Conservation (phyloP, 148 eudicot species). For the Nyssa sinensis region DNA sequence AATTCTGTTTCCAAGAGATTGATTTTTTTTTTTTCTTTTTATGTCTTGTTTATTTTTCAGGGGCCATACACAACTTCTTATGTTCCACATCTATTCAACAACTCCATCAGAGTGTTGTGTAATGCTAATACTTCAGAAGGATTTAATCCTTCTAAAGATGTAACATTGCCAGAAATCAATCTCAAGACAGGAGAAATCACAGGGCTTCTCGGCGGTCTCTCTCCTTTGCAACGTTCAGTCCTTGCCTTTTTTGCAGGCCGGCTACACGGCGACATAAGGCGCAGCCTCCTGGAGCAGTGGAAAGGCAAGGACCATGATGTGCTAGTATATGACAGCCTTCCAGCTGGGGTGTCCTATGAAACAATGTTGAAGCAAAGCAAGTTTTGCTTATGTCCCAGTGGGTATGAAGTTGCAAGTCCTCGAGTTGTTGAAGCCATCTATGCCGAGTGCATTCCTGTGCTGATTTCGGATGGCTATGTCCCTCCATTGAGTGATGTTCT, state of each 20-base stretch:
- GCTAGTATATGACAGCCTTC: constrained; percentile 41
- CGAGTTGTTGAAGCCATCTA: constrained; percentile 62
- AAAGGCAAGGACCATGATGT: constrained; percentile 39
- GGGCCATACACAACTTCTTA: constrained; percentile 46
- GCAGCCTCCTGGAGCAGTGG: constrained; percentile 45
- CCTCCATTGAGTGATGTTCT: constrained; percentile 57
- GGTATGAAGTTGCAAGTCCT: constrained; percentile 69
- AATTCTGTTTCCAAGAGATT: neutral
- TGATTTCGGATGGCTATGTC: constrained; percentile 45
- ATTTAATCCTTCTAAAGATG: constrained; percentile 60
- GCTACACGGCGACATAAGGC: constrained; percentile 52
- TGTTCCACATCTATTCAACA: constrained; percentile 51
- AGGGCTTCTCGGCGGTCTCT: constrained; percentile 35
- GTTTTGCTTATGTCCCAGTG: constrained; percentile 64
- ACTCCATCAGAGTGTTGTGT: constrained; percentile 67
- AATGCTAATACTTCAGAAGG: constrained; percentile 78
- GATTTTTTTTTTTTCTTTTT: no score
- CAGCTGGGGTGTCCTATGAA: constrained; percentile 24
- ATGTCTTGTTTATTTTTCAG: constrained; percentile 19
- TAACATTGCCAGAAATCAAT: constrained; percentile 58
- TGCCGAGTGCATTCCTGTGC: constrained; percentile 52
- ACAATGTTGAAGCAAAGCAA: constrained; percentile 39
- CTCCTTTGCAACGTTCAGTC: constrained; percentile 35
- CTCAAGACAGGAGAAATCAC: constrained; percentile 39
- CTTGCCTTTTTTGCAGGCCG: constrained; percentile 68